phyloP scores from a whole-genome alignment of 75 land plant genomes.

The Pseudotsuga menziesii region DNA sequence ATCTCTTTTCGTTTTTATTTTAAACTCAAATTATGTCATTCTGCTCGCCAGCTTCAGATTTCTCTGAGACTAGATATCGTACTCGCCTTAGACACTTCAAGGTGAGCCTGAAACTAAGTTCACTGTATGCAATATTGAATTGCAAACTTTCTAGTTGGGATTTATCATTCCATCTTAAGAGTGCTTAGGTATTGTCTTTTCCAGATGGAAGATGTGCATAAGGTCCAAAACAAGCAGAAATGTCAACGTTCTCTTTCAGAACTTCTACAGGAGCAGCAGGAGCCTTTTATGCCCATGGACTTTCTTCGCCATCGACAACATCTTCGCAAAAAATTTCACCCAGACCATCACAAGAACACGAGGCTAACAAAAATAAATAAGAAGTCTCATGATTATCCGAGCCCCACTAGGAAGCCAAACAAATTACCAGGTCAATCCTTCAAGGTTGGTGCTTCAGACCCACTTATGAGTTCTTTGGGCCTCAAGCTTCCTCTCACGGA shows the following conservation, averaged over 20 bases:
- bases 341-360: not conserved
- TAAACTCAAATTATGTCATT: too few species aligned
- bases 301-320: not conserved
- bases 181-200: not conserved
- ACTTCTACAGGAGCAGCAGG: conserved; percentile 3
- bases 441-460: not conserved
- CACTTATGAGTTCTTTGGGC: not conserved
- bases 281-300: not conserved
- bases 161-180: not conserved
- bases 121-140: too few species aligned
- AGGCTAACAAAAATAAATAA: not conserved
- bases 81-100: too few species aligned
- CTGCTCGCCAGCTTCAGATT: too few species aligned
- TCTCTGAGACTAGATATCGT: too few species aligned
- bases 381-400: not conserved
- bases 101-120: too few species aligned
- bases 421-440: not conserved
- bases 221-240: not conserved
- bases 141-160: not conserved
- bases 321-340: not conserved
- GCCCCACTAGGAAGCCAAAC: not conserved
- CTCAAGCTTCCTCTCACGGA: not conserved
- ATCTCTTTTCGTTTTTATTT: not conserved
- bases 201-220: too few species aligned
- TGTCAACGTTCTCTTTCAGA: not conserved